Evolutionary conservation across 2,329 filamentous ascomycete genomes (phyloP), one percentile per base, ranked within the genome.

Genomic region (Aureobasidium lini): DNA sequence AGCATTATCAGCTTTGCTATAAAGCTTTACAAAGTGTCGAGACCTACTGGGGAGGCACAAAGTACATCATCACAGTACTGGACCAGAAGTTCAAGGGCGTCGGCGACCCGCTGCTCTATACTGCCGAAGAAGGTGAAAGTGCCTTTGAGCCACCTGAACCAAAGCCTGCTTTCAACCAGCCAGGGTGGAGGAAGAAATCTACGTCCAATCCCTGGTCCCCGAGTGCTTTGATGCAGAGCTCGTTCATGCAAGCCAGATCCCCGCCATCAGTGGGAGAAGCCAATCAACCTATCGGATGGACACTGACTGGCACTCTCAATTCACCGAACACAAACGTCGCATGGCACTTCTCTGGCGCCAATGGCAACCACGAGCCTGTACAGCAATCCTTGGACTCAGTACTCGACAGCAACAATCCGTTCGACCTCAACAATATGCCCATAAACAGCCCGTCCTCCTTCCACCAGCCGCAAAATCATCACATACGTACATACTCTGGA

Each of bases 11-110:
- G 68, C 81, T 86, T 8, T 95, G 90, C 69, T 93, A 94, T 70
- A 89, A 90, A 68, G 89, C 89, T 0, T 73, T 95, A 10, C 85
- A 92, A 65, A 85, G 89, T 47, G 77, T 95, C n/a, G 84, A 94
- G 65, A 81, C 81, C 0, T 94, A 94, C 68, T 95, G 90, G 90
- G 88, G 88, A 37, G 90, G 90, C 7, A 87, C 90, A 29, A 87
- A 89, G 60, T 95, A 95, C 69, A 95, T 95, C 40, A 75, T 95
- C 39, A 93, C 89, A 0, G 89, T 90, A 0, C 76, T 95, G 10
- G 89, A 95, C 66, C 90, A 95, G 66, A 94, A 94, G 70, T 85
- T 89, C 13, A 90, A 93, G 70, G 90, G 90, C 0, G 89, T 93
- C 39, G 89, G 87, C 72, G 90, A 95, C 67, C 90, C 83, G 2